Evolutionary conservation across 371 early-diverging fungal genomes (phyloP).

Genomic region (Rhizopus microsporus): DNA sequence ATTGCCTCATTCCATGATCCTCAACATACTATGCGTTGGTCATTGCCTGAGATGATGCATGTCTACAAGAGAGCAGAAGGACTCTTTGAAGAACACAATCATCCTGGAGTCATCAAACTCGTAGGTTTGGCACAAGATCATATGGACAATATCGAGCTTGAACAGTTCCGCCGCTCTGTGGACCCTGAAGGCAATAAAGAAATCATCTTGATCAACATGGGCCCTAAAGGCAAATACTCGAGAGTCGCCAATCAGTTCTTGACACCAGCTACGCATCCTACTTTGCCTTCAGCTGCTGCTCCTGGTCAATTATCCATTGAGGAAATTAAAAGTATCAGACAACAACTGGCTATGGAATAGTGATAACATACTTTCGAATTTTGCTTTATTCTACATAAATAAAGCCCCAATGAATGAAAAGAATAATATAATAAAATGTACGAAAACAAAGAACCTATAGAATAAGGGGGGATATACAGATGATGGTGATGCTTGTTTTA

Average conservation of each 20-base stretch:
- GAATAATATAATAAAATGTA: background rate
- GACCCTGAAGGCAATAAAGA: constrained; percentile 45
- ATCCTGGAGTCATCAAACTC: constrained; percentile 80
- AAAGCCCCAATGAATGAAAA: background rate
- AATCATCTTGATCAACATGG: constrained; percentile 91
- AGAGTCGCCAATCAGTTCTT: constrained; percentile 79
- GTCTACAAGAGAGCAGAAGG: constrained; percentile 39
- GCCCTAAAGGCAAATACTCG: constrained; percentile 78
- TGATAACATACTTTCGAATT: background rate
- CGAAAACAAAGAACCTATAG: background rate
- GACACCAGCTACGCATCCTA: constrained; percentile 89
- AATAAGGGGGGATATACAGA: background rate
- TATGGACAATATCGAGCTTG: constrained; percentile 76
- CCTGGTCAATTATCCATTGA: constrained; percentile 86
- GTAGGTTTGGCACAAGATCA: constrained; percentile 73
- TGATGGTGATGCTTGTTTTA: constrained; percentile 3
- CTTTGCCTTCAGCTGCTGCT: constrained; percentile 76
- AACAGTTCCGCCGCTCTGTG: constrained; percentile 47
- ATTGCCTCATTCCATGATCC: constrained; percentile 89
- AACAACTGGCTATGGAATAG: constrained; percentile 45
- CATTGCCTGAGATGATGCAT: constrained; percentile 42
- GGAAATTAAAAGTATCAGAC: constrained; percentile 52
- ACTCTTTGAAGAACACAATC: constrained; percentile 15
- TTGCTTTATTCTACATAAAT: background rate
- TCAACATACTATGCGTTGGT: constrained; percentile 59